Percentiles rank a stretch among this genome's conserved stretches.
Evolutionary conservation across 257 asterid species (phyloP).

Genomic region (Euphrasia confusa): DNA sequence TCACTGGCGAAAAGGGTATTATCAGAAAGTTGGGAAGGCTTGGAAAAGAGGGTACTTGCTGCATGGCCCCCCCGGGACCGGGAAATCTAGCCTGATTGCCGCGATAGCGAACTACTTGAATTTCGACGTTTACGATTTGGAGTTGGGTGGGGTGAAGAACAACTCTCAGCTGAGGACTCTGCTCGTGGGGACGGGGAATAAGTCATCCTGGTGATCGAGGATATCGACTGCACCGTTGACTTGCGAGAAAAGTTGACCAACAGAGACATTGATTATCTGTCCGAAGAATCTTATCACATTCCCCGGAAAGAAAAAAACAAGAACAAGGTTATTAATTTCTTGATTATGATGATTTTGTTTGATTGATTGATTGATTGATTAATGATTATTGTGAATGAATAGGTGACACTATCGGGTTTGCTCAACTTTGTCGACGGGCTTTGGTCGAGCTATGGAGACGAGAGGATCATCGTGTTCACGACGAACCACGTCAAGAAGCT

Average conservation of each 20-base stretch:
- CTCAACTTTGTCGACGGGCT: constrained; percentile 64
- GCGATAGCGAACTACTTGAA: constrained; percentile 70
- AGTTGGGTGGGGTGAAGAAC: constrained; percentile 43
- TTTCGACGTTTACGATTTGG: constrained; percentile 64
- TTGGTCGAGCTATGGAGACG: constrained; percentile 69
- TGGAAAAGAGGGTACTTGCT: constrained; percentile 74
- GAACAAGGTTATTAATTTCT: constrained; percentile 16
- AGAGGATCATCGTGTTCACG: constrained; percentile 59
- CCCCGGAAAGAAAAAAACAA: constrained; percentile 26
- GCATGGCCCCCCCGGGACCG: constrained; percentile 82
- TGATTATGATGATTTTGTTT: neutral
- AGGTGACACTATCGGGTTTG: constrained; percentile 58
- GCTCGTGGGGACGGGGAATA: constrained; percentile 46
- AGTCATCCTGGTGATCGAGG: constrained; percentile 66
- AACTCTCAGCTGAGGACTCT: constrained; percentile 51
- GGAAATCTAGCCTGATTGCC: constrained; percentile 73
- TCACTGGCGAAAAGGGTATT: constrained; percentile 51
- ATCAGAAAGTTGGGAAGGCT: constrained; percentile 57
- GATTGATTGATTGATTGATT: too few relatives aligned
- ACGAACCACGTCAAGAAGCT: constrained; percentile 57
- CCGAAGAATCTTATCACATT: neutral
- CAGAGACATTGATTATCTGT: neutral
- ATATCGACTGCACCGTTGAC: constrained; percentile 60
- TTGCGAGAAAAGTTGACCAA: constrained; percentile 42
- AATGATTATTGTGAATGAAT: neutral